A percentile compares a stretch with the other conserved stretches of the same genome.
phyloP scores from a whole-genome alignment of 176 grass and related monocot species.

The Phoenix roebelenii region DNA sequence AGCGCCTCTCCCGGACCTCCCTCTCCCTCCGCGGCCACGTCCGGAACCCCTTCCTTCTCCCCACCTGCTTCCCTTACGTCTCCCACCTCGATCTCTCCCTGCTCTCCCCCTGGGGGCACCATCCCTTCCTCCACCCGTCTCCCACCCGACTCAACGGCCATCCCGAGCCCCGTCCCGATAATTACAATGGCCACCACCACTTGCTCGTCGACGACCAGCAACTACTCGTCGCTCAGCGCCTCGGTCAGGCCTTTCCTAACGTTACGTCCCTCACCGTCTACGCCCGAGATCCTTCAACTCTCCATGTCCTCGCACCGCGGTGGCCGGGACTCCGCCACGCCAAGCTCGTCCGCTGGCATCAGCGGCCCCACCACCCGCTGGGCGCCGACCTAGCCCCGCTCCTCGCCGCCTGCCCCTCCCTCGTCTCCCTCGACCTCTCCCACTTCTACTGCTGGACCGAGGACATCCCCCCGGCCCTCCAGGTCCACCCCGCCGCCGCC shows the following conservation, averaged over 20 bases:
- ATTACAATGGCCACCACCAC: neutral
- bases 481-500: slow-evolving; percentile 29
- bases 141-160: neutral
- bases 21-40: slow-evolving; percentile 76
- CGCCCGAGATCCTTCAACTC: slow-evolving; percentile 73
- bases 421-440: slow-evolving; percentile 58
- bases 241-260: slow-evolving; percentile 50
- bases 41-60: slow-evolving; percentile 26
- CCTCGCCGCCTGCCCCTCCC: slow-evolving; percentile 31
- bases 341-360: slow-evolving; percentile 95
- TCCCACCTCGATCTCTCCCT: slow-evolving; percentile 67
- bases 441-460: slow-evolving; percentile 99
- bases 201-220: slow-evolving; percentile 15
- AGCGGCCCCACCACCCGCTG: slow-evolving; percentile 35
- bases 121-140: slow-evolving; percentile 30
- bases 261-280: slow-evolving; percentile 55
- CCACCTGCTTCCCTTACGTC: slow-evolving; percentile 49
- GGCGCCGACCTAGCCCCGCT: slow-evolving; percentile 77
- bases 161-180: neutral
- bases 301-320: slow-evolving; percentile 35
- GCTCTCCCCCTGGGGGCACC: slow-evolving; percentile 76
- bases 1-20: slow-evolving; percentile 48
- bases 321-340: slow-evolving; percentile 47
- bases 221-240: slow-evolving; percentile 20
- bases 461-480: slow-evolving; percentile 54